Conservation (phyloP, 192 early-diverging fungal species). For the Coemansia sp. region DNA sequence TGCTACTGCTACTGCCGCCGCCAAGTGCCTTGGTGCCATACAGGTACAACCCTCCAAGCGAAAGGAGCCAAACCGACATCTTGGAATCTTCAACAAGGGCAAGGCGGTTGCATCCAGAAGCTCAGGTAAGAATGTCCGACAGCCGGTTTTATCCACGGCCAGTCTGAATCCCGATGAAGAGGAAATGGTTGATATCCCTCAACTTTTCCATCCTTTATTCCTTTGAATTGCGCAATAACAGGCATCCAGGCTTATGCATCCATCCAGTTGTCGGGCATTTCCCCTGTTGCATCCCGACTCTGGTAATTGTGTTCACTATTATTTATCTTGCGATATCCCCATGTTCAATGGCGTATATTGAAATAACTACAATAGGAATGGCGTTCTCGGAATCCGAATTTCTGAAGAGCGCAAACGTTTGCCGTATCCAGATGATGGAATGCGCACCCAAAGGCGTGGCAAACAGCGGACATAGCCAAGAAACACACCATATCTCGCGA, state of each 20-base stretch:
- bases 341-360: background rate
- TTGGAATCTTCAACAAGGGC: slow-evolving; percentile 54
- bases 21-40: slow-evolving; percentile 21
- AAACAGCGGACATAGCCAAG: background rate
- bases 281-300: background rate
- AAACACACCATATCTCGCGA: background rate
- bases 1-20: background rate
- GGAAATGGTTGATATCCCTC: background rate
- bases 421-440: slow-evolving; percentile 20
- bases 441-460: background rate
- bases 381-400: slow-evolving; percentile 49
- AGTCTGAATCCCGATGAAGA: background rate
- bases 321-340: background rate
- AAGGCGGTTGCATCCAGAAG: slow-evolving; percentile 45
- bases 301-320: background rate
- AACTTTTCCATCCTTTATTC: background rate
- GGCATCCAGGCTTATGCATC: background rate
- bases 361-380: slow-evolving; percentile 23
- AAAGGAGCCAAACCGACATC: slow-evolving; percentile 9
- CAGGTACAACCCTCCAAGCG: slow-evolving; percentile 15
- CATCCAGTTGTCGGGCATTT: background rate
- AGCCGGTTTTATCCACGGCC: background rate
- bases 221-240: slow-evolving; percentile 10
- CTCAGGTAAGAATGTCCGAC: slow-evolving; percentile 26
- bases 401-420: slow-evolving; percentile 34